These are phyloP conservation scores for Aspergillus biplanus DNA, from an alignment of 495 filamentous ascomycete genomes.

Conservation along the genomic window DNA sequence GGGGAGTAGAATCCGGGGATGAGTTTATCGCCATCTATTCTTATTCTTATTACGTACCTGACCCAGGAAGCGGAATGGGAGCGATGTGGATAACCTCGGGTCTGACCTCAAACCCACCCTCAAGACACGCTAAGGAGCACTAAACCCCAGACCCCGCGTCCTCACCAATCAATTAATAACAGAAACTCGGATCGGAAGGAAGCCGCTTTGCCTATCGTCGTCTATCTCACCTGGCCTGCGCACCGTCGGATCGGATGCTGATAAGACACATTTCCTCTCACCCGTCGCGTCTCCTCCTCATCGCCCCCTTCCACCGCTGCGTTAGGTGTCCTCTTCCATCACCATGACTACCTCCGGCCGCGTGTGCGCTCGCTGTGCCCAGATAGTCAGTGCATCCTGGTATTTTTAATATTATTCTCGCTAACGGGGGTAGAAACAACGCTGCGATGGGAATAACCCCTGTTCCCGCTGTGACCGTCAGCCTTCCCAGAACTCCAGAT, in stretches of 20 bases:
- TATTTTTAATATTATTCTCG: constrained; percentile 1
- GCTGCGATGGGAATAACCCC: constrained; percentile 32
- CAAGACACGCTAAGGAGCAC: neutral
- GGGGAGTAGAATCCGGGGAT: too few relatives aligned
- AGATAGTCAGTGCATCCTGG: constrained; percentile 21
- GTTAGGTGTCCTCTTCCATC: too few relatives aligned
- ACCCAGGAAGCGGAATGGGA: neutral
- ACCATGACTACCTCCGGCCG: constrained; percentile 14
- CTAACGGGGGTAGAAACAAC: constrained; percentile 33
- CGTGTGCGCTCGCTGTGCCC: constrained; percentile 37
- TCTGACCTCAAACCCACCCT: neutral
- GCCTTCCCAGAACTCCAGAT: neutral
- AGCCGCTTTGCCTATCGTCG: neutral
- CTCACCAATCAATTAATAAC: constrained; percentile 16
- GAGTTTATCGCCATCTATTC: too few relatives aligned
- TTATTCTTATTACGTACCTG: too few relatives aligned
- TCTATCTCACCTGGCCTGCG: neutral
- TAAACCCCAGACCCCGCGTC: constrained; percentile 13
- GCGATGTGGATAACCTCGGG: neutral
- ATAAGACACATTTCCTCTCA: constrained; percentile 11
- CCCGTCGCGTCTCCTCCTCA: constrained; percentile 15
- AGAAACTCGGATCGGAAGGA: constrained; percentile 14
- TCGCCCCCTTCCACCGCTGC: too few relatives aligned
- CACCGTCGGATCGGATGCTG: constrained; percentile 17
- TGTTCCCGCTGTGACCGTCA: constrained; percentile 36